Evolutionary conservation across 805 yeast genomes (phyloP).

Genomic region (Wickerhamiella cacticola): DNA sequence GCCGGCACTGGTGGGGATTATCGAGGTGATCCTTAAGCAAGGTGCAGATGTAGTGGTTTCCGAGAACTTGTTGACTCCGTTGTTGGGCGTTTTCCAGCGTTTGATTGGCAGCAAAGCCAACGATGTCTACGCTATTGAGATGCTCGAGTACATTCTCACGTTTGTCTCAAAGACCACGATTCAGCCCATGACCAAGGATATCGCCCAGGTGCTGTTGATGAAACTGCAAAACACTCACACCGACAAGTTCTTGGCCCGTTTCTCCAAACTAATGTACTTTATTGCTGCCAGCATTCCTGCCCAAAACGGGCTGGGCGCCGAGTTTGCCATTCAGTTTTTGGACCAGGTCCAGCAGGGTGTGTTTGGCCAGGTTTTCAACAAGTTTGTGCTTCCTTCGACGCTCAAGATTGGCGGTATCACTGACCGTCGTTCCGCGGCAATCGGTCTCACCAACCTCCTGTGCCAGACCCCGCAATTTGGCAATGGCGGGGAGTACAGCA

Average conservation of each 20-base stretch:
- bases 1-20: conserved; percentile 78
- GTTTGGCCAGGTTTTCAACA: conserved; percentile 27
- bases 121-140: conserved; percentile 74
- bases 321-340: conserved; percentile 45
- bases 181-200: conserved; percentile 48
- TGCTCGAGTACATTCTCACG: conserved; percentile 56
- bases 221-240: conserved; percentile 73
- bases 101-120: conserved; percentile 72
- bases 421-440: conserved; percentile 38
- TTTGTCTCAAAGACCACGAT: conserved; percentile 41
- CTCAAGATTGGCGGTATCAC: conserved; percentile 31
- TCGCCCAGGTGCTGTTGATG: conserved; percentile 64
- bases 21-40: conserved; percentile 51
- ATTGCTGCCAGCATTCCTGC: conserved; percentile 34
- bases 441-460: conserved; percentile 39
- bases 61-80: conserved; percentile 47
- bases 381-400: conserved; percentile 28
- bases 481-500: conserved; percentile 36
- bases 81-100: conserved; percentile 94
- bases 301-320: conserved; percentile 33
- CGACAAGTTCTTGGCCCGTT: conserved; percentile 62
- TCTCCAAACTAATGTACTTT: conserved; percentile 51
- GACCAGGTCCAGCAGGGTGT: conserved; percentile 30
- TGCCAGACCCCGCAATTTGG: conserved; percentile 29
- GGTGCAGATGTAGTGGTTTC: conserved; percentile 33